These are phyloP conservation scores for Ilex asprella DNA, from an alignment of 257 asterid genomes.

Conservation along the genomic window DNA sequence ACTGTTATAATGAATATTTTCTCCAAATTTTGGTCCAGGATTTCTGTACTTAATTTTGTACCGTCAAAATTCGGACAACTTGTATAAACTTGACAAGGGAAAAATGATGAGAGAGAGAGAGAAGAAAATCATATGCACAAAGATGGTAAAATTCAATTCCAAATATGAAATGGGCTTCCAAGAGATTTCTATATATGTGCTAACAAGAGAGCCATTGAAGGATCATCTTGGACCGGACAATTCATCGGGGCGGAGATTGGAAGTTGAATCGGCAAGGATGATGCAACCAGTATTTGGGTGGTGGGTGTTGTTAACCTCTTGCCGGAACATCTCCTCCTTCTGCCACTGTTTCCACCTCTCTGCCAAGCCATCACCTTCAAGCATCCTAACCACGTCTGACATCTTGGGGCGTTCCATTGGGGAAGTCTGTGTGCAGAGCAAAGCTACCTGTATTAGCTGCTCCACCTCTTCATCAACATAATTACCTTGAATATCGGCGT, in stretches of 20 bases:
- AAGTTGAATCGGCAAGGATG: slow-evolving; percentile 29
- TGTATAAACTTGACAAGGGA: no score
- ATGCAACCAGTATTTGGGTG: slow-evolving; percentile 37
- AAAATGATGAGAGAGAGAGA: background rate
- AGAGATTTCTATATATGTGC: background rate
- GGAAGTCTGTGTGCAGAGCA: slow-evolving; percentile 39
- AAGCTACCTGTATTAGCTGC: slow-evolving; percentile 40
- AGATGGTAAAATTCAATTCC: background rate
- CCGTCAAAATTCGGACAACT: no score
- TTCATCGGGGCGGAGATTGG: slow-evolving; percentile 32
- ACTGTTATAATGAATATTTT: no score
- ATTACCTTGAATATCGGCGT: slow-evolving; percentile 33
- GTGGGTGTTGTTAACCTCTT: slow-evolving; percentile 22
- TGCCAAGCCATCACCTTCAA: slow-evolving; percentile 49
- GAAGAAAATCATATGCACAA: background rate
- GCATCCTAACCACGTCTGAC: slow-evolving; percentile 48
- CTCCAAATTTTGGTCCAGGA: no score
- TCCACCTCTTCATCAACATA: slow-evolving; percentile 37
- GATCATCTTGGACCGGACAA: slow-evolving; percentile 40
- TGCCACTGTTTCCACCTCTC: slow-evolving; percentile 52
- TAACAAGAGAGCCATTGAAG: slow-evolving; percentile 1
- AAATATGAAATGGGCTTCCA: background rate
- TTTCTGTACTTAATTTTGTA: no score
- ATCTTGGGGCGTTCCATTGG: slow-evolving; percentile 41
- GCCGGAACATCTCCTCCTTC: slow-evolving; percentile 39